Evolutionary conservation across 2,329 filamentous ascomycete species (phyloP).

Genomic region (Lojkania enalia): DNA sequence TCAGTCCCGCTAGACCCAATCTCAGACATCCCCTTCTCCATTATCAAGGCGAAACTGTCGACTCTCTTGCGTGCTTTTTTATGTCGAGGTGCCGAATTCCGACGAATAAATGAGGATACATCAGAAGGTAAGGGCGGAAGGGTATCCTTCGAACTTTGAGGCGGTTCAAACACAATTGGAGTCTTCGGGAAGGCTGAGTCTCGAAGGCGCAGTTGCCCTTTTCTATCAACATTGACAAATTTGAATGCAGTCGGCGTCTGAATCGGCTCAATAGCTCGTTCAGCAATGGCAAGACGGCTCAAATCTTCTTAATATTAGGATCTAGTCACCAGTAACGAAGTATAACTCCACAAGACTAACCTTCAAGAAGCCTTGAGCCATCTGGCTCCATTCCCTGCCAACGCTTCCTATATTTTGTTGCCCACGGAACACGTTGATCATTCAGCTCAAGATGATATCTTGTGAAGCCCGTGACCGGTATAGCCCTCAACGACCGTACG

Average conservation of each 20-base stretch:
- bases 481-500: conserved; percentile 21
- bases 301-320: neutral
- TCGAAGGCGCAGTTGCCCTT: conserved; percentile 13
- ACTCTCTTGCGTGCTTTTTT: conserved; percentile 7
- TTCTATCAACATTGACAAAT: conserved; percentile 16
- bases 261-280: conserved; percentile 19
- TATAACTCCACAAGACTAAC: conserved; percentile 14
- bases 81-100: conserved; percentile 9
- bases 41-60: conserved; percentile 22
- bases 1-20: conserved; percentile 11
- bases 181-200: conserved; percentile 12
- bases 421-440: conserved; percentile 25
- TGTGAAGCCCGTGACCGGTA: conserved; percentile 25
- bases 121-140: neutral
- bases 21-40: conserved; percentile 20
- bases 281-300: conserved; percentile 18
- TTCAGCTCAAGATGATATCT: conserved; percentile 30
- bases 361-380: conserved; percentile 22
- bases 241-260: conserved; percentile 20
- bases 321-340: no score
- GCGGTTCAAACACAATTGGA: conserved; percentile 16
- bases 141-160: neutral
- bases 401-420: conserved; percentile 22
- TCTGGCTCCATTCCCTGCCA: conserved; percentile 32
- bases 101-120: neutral